Conservation (phyloP, 2,329 filamentous ascomycete genomes). For the Akanthomyces muscarius region DNA sequence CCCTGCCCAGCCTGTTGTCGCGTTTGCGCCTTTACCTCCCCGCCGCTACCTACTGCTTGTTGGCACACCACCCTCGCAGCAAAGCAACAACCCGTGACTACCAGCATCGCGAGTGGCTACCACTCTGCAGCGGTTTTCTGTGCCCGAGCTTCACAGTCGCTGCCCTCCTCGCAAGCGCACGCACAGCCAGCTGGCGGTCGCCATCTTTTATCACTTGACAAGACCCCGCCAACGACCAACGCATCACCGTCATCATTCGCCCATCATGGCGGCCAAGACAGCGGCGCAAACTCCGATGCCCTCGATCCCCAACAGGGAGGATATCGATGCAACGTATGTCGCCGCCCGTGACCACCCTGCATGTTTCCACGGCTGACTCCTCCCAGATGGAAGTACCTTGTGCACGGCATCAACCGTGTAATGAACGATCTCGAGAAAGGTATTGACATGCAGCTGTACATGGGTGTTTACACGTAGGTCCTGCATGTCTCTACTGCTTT, state of each 20-base stretch:
- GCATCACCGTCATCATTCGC: background rate
- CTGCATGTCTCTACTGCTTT: background rate
- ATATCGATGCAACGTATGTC: conserved; percentile 49
- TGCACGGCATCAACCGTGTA: conserved; percentile 83
- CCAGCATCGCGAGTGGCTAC: background rate
- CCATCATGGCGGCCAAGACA: conserved; percentile 34
- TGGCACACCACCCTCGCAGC: background rate
- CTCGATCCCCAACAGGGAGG: conserved; percentile 57
- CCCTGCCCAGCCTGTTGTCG: conserved; percentile 1
- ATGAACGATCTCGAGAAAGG: conserved; percentile 90
- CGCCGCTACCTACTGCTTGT: background rate
- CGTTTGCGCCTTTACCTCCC: conserved; percentile 15
- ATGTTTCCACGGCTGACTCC: conserved; percentile 23
- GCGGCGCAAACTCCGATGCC: conserved; percentile 44
- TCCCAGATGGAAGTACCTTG: conserved; percentile 80
- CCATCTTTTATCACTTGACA: conserved; percentile 9
- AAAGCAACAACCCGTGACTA: background rate
- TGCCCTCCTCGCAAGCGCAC: background rate
- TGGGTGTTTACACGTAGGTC: conserved; percentile 85
- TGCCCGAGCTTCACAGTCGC: background rate
- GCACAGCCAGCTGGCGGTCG: background rate
- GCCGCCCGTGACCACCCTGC: conserved; percentile 15
- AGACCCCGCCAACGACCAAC: conserved; percentile 7
- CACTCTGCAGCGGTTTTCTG: background rate
- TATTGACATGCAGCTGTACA: conserved; percentile 94